These are phyloP conservation scores for Aspergillus calidoustus DNA, from an alignment of 2,329 filamentous ascomycete species.

Conservation along the genomic window DNA sequence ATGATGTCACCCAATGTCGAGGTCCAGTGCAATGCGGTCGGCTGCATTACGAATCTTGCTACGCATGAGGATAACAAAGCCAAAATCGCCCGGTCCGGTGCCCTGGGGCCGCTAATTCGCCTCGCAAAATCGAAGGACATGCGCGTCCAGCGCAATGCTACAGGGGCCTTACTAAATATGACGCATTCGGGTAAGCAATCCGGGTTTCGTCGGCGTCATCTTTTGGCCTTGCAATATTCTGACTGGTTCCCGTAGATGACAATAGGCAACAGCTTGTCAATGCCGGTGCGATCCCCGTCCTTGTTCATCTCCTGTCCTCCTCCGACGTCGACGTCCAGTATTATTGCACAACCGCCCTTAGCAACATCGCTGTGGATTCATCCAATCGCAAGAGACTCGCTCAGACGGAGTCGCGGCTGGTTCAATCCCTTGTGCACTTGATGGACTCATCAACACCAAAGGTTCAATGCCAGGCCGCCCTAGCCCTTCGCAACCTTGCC, in stretches of 20 bases:
- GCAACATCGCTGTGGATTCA: slow-evolving; percentile 95
- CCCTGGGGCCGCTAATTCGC: slow-evolving; percentile 84
- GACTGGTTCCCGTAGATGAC: slow-evolving; percentile 68
- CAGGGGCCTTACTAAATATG: slow-evolving; percentile 96
- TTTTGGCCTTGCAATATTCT: slow-evolving; percentile 15
- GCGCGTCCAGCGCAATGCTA: slow-evolving; percentile 97
- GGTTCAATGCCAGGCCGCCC: slow-evolving; percentile 94
- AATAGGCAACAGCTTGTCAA: slow-evolving; percentile 97
- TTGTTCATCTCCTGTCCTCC: slow-evolving; percentile 92
- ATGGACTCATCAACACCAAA: slow-evolving; percentile 98
- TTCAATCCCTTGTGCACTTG: slow-evolving; percentile 90
- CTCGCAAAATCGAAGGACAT: slow-evolving; percentile 97
- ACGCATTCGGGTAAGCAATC: slow-evolving; percentile 83
- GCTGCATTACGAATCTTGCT: slow-evolving; percentile 96
- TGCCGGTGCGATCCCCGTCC: slow-evolving; percentile 94
- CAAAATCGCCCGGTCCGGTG: slow-evolving; percentile 94
- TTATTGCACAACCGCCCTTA: slow-evolving; percentile 97
- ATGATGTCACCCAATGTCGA: slow-evolving; percentile 99
- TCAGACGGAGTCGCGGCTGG: slow-evolving; percentile 85
- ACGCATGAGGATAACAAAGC: slow-evolving; percentile 99
- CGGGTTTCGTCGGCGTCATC: background rate
- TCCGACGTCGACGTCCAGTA: slow-evolving; percentile 97
- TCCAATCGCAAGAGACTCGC: slow-evolving; percentile 90
- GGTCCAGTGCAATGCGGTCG: slow-evolving; percentile 98
- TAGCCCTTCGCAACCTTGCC: slow-evolving; percentile 91